A percentile compares a stretch with the other conserved stretches of the same genome.
These are phyloP conservation scores for Drechslerella dactyloides DNA, from an alignment of 2,329 filamentous ascomycete species.

Conservation along the genomic window DNA sequence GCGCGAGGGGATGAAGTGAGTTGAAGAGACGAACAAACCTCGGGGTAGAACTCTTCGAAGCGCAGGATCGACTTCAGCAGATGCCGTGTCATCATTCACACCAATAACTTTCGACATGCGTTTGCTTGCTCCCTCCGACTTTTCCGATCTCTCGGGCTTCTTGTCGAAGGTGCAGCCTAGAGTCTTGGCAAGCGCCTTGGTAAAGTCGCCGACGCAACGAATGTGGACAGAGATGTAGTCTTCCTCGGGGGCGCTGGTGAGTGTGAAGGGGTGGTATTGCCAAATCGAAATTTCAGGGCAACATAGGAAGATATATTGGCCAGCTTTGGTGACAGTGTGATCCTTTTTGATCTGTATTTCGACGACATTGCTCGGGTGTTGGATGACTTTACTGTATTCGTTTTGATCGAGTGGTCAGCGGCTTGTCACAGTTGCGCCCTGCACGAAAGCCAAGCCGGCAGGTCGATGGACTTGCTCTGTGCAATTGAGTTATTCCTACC, in stretches of 20 bases:
- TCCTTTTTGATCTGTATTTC: constrained; percentile 94
- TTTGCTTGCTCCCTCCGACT: constrained; percentile 55
- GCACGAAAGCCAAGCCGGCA: no score
- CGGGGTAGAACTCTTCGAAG: constrained; percentile 76
- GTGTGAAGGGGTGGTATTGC: constrained; percentile 87
- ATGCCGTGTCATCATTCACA: constrained; percentile 65
- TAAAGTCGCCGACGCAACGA: constrained; percentile 82
- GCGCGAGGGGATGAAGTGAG: not conserved
- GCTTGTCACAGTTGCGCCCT: not conserved
- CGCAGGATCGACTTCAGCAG: constrained; percentile 69
- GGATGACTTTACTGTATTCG: constrained; percentile 72
- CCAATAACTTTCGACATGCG: constrained; percentile 70
- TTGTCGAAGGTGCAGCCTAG: constrained; percentile 77
- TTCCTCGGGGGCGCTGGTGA: constrained; percentile 86
- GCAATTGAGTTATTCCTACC: constrained; percentile 6
- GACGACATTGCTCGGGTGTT: constrained; percentile 85
- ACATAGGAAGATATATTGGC: constrained; percentile 88
- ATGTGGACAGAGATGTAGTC: constrained; percentile 89
- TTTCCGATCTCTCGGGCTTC: constrained; percentile 61
- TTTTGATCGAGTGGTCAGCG: constrained; percentile 1
- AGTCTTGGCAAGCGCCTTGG: constrained; percentile 70
- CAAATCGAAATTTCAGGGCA: constrained; percentile 84
- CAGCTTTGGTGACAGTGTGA: constrained; percentile 78
- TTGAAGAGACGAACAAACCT: constrained; percentile 42
- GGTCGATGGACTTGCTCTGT: no score